phyloP scores from a whole-genome alignment of 176 grass and related monocot genomes.

The Aegilops bicornis region DNA sequence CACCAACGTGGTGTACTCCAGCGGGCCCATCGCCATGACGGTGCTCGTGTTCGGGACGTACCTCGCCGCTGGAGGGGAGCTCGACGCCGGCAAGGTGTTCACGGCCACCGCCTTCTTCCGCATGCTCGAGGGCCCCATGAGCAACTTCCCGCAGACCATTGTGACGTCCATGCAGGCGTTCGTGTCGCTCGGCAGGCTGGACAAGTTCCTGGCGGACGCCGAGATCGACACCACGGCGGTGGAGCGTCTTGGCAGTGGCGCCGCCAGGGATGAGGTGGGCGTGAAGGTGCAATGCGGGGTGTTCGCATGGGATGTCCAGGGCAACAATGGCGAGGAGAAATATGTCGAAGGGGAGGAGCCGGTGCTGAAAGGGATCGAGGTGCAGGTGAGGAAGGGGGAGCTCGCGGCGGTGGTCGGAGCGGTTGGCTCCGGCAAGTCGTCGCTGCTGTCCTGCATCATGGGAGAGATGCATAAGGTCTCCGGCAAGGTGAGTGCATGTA shows the following conservation, averaged over 20 bases:
- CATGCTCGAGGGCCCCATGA: conserved; percentile 38
- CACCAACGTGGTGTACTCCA: conserved; percentile 45
- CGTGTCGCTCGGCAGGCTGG: conserved; percentile 60
- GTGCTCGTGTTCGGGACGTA: conserved; percentile 59
- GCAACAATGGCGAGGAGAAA: not conserved
- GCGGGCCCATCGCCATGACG: conserved; percentile 45
- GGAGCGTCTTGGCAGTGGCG: not conserved
- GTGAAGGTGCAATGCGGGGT: conserved; percentile 34
- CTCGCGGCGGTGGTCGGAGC: conserved; percentile 54
- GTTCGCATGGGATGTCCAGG: conserved; percentile 49
- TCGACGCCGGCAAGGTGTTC: conserved; percentile 67
- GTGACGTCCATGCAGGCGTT: conserved; percentile 48
- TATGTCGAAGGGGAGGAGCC: not conserved
- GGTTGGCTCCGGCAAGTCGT: conserved; percentile 71
- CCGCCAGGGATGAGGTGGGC: not conserved
- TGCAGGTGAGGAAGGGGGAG: conserved; percentile 44
- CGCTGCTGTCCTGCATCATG: conserved; percentile 60
- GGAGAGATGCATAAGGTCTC: conserved; percentile 71
- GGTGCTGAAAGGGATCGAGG: conserved; percentile 39
- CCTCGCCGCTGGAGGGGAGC: conserved; percentile 29
- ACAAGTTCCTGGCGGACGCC: conserved; percentile 45
- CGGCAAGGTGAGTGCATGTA: conserved; percentile 34
- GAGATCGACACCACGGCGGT: conserved; percentile 50
- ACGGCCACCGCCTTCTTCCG: conserved; percentile 60
- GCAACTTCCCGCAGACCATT: conserved; percentile 51